phyloP scores from a whole-genome alignment of 2,329 filamentous ascomycete species.

The Colletotrichum sansevieriae region DNA sequence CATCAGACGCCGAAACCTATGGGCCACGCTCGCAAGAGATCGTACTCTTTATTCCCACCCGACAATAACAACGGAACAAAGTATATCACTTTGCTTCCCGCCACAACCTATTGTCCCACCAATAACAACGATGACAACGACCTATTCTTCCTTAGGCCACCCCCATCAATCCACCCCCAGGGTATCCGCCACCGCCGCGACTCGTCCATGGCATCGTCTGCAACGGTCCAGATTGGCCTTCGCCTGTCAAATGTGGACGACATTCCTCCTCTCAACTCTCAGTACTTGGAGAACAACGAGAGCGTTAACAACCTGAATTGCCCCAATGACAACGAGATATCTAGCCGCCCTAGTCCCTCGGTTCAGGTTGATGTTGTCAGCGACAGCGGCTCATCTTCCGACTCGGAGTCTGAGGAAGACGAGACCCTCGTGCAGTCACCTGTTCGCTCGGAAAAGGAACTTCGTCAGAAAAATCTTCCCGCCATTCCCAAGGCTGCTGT shows the following conservation, averaged over 20 bases:
- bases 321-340: slow-evolving; percentile 44
- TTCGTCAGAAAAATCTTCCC: slow-evolving; percentile 54
- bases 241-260: slow-evolving; percentile 73
- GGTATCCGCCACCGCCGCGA: slow-evolving; percentile 64
- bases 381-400: slow-evolving; percentile 39
- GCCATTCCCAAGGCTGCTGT: slow-evolving; percentile 49
- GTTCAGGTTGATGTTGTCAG: slow-evolving; percentile 38
- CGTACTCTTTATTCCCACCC: slow-evolving; percentile 57
- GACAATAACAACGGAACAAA: slow-evolving; percentile 47
- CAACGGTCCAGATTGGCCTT: slow-evolving; percentile 79
- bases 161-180: slow-evolving; percentile 44
- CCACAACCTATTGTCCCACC: slow-evolving; percentile 60
- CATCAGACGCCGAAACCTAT: slow-evolving; percentile 43
- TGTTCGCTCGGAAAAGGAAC: slow-evolving; percentile 47
- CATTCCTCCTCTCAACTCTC: slow-evolving; percentile 55
- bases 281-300: slow-evolving; percentile 49
- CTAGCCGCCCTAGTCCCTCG: slow-evolving; percentile 51
- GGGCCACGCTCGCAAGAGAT: slow-evolving; percentile 51
- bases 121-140: slow-evolving; percentile 21
- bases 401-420: slow-evolving; percentile 44
- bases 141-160: slow-evolving; percentile 32
- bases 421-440: slow-evolving; percentile 33
- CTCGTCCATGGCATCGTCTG: slow-evolving; percentile 74
- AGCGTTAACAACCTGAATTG: slow-evolving; percentile 56
- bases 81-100: slow-evolving; percentile 57